A percentile compares a stretch with the other conserved stretches of the same genome.
These are phyloP conservation scores for Blastobotrys proliferans DNA, from an alignment of 1,139 yeast species.

Conservation along the genomic window DNA sequence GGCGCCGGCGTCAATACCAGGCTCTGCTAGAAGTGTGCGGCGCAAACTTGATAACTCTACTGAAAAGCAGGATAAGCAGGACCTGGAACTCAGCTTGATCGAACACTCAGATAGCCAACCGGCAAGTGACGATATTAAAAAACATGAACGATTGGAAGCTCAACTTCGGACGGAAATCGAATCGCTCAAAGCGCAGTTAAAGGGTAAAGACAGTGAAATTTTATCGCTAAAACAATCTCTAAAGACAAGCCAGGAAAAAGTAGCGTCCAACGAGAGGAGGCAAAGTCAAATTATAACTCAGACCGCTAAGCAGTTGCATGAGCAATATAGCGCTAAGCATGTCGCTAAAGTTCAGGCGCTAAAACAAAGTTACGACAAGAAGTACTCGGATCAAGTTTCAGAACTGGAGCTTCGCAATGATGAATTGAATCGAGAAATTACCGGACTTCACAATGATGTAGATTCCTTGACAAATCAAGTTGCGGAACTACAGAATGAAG, in stretches of 20 bases:
- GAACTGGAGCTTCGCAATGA: conserved; percentile 40
- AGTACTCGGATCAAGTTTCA: conserved; percentile 45
- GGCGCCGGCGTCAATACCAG: neutral
- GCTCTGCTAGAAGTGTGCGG: no score
- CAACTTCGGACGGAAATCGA: conserved; percentile 23
- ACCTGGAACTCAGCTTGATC: neutral
- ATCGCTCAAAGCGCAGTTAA: conserved; percentile 25
- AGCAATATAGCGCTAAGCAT: conserved; percentile 67
- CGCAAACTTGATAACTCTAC: neutral
- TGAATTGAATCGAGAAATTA: conserved; percentile 9
- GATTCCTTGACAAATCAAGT: conserved; percentile 6
- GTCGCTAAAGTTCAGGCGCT: conserved; percentile 56
- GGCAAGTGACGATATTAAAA: neutral
- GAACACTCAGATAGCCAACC: neutral
- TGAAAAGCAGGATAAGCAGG: neutral
- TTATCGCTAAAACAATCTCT: conserved; percentile 21
- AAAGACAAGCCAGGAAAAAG: conserved; percentile 20
- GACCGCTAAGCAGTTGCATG: conserved; percentile 61
- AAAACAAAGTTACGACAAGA: conserved; percentile 49
- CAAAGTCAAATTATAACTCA: conserved; percentile 44
- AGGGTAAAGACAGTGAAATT: conserved; percentile 30
- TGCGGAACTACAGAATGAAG: conserved; percentile 2
- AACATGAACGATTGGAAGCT: neutral
- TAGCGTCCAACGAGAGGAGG: conserved; percentile 45
- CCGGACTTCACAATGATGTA: conserved; percentile 1